Conservation (phyloP, 129 eudicot genomes). For the sunflower (Helianthus annuus) region DNA sequence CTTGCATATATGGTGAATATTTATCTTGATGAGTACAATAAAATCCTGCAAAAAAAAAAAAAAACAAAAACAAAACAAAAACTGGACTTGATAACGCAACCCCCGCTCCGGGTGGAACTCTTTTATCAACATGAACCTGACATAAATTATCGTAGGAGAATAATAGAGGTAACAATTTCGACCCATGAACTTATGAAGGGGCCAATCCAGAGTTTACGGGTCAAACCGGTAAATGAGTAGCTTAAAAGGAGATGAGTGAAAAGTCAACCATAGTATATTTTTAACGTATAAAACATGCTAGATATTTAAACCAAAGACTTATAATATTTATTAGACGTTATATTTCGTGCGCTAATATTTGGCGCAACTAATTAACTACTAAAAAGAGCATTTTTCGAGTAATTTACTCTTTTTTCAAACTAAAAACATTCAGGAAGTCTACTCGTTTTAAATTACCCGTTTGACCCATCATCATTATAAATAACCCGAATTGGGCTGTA, state of each 20-base stretch:
- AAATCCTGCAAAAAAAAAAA: too few relatives aligned
- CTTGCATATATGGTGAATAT: too few relatives aligned
- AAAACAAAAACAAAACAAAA: too few relatives aligned
- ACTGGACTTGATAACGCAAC: too few relatives aligned
- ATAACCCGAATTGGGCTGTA: too few relatives aligned
- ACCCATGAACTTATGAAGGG: neutral
- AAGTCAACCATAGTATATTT: neutral
- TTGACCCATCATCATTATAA: too few relatives aligned
- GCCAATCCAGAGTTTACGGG: neutral
- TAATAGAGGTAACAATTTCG: neutral
- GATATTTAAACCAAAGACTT: neutral
- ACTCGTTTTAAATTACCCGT: too few relatives aligned
- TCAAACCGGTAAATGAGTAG: neutral
- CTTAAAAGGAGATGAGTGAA: neutral
- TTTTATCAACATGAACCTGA: slow-evolving; percentile 92
- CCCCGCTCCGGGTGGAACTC: slow-evolving; percentile 81
- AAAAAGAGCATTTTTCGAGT: too few relatives aligned
- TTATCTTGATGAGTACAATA: too few relatives aligned
- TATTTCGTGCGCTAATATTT: neutral
- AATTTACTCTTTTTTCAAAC: too few relatives aligned
- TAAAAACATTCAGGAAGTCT: too few relatives aligned
- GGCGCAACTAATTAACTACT: neutral
- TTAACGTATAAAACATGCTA: neutral
- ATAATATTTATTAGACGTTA: neutral
- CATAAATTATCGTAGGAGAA: neutral